Percentiles rank a stretch among this genome's conserved stretches.
These are phyloP conservation scores for Peronospora tabacina DNA, from an alignment of 352 stramenopile genomes.

Conservation along the genomic window DNA sequence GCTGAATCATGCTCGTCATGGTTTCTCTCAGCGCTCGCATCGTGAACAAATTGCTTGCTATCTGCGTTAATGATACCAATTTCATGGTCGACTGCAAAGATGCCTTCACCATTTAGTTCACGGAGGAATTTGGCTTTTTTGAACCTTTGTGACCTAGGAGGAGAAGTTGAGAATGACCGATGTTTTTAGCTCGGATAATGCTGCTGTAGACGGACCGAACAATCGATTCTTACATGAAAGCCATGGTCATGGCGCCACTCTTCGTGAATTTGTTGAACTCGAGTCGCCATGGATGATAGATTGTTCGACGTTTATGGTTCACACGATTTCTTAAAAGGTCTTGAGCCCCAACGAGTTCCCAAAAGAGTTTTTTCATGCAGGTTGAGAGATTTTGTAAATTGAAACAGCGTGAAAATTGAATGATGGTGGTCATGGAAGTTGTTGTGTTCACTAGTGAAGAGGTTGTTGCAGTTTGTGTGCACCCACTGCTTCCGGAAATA, in stretches of 20 bases:
- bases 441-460: constrained; percentile 51
- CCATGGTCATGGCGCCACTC: too few relatives aligned
- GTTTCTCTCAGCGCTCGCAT: constrained; percentile 32
- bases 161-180: too few relatives aligned
- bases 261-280: too few relatives aligned
- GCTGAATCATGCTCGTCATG: constrained; percentile 39
- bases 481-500: not conserved
- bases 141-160: constrained; percentile 30
- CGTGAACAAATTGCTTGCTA: constrained; percentile 45
- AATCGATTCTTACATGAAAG: too few relatives aligned
- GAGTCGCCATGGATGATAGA: too few relatives aligned
- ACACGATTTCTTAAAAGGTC: too few relatives aligned
- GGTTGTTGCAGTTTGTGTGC: constrained; percentile 59
- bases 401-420: constrained; percentile 23
- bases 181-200: too few relatives aligned
- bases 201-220: too few relatives aligned
- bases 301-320: too few relatives aligned
- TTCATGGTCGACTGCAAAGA: constrained; percentile 43
- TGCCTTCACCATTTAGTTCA: constrained; percentile 44
- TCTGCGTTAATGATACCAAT: constrained; percentile 52
- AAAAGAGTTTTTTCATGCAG: not conserved
- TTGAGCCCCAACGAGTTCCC: too few relatives aligned
- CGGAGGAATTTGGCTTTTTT: constrained; percentile 26
- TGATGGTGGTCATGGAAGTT: constrained; percentile 28
- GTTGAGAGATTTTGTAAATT: constrained; percentile 20